phyloP scores from a whole-genome alignment of 352 stramenopile species.

The Phytophthora foliorum region DNA sequence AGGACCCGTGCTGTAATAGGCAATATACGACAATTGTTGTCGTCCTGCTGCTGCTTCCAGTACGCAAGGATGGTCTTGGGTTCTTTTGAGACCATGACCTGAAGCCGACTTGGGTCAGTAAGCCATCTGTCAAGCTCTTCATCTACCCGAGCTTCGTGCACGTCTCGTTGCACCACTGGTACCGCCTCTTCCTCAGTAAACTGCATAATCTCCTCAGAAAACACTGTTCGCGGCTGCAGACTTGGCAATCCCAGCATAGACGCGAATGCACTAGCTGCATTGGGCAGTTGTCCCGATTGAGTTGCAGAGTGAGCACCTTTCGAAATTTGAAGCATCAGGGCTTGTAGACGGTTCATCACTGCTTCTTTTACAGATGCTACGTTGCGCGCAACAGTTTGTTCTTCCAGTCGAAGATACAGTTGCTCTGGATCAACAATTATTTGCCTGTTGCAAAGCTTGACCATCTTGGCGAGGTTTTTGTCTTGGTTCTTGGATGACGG shows the following conservation, averaged over 20 bases:
- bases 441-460: constrained; percentile 13
- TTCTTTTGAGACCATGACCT: background rate
- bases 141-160: constrained; percentile 11
- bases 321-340: background rate
- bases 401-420: background rate
- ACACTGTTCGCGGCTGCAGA: background rate
- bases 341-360: background rate
- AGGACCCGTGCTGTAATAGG: background rate
- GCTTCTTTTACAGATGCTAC: constrained; percentile 5
- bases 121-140: constrained; percentile 27
- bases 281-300: background rate
- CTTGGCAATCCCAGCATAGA: background rate
- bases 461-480: constrained; percentile 4
- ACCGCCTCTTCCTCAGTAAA: background rate
- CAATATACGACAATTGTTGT: constrained; percentile 5
- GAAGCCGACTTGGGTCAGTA: constrained; percentile 2
- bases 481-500: constrained; percentile 13
- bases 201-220: constrained; percentile 9
- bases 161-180: background rate
- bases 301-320: background rate
- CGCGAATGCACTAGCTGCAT: background rate
- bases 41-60: constrained; percentile 5
- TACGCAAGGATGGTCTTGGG: background rate
- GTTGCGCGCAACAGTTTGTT: constrained; percentile 4
- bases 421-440: constrained; percentile 9